Percentiles rank a stretch among this genome's conserved stretches.
Evolutionary conservation across 140 eudicot genomes (phyloP).

Genomic region (Cichorium intybus): DNA sequence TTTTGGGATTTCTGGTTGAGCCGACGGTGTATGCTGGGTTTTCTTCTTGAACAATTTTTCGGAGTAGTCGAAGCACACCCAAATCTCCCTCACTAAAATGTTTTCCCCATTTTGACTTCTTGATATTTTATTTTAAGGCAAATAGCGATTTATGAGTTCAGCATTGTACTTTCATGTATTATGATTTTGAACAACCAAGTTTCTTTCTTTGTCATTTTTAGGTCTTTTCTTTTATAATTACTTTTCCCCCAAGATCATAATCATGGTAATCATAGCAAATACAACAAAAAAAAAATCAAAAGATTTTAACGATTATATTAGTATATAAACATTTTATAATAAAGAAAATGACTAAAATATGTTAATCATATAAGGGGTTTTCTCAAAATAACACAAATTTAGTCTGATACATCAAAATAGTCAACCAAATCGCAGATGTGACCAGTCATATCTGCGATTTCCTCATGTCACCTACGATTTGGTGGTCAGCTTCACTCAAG

Average conservation of each 20-base stretch:
- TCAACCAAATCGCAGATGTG: too few species aligned
- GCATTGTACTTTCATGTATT: background rate
- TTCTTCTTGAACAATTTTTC: slow-evolving; percentile 23
- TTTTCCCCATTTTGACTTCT: slow-evolving; percentile 6
- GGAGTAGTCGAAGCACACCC: slow-evolving; percentile 36
- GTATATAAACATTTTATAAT: too few species aligned
- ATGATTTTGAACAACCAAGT: background rate
- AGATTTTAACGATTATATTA: too few species aligned
- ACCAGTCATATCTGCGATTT: too few species aligned
- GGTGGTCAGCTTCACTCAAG: too few species aligned
- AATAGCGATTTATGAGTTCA: background rate
- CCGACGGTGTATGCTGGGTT: slow-evolving; percentile 4
- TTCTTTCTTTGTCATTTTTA: slow-evolving; percentile 7
- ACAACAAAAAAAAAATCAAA: too few species aligned
- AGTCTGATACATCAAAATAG: too few species aligned
- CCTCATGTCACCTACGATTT: too few species aligned
- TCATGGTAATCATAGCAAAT: background rate
- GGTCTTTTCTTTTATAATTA: background rate
- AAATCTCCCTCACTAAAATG: background rate
- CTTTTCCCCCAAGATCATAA: background rate
- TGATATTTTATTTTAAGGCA: background rate
- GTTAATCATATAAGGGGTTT: too few species aligned
- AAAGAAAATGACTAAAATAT: too few species aligned
- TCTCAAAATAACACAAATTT: too few species aligned
- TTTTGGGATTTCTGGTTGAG: slow-evolving; percentile 6